Percentiles rank a stretch among this genome's conserved stretches.
These are phyloP conservation scores for Trichoderma koningiopsis DNA, from an alignment of 2,329 filamentous ascomycete species.

Conservation along the genomic window DNA sequence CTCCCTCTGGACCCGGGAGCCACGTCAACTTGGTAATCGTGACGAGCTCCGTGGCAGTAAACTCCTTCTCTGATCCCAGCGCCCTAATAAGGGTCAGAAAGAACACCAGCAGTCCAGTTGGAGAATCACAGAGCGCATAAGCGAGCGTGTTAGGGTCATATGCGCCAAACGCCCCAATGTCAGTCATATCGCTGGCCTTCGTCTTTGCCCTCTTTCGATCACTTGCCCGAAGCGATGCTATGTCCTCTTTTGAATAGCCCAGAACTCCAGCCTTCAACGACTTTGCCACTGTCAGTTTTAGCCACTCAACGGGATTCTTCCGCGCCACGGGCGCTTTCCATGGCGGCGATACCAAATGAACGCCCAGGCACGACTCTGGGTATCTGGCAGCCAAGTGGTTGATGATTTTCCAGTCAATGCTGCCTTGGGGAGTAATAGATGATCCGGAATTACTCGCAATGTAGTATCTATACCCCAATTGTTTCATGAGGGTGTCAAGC, in stretches of 20 bases:
- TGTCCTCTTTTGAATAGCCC: conserved; percentile 58
- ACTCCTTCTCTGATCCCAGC: conserved; percentile 44
- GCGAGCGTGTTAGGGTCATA: conserved; percentile 57
- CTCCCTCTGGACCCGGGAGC: conserved; percentile 66
- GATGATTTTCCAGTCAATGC: conserved; percentile 55
- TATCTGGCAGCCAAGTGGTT: conserved; percentile 52
- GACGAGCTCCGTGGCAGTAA: conserved; percentile 57
- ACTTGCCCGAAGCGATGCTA: conserved; percentile 44
- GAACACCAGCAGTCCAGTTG: conserved; percentile 58
- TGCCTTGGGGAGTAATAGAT: conserved; percentile 47
- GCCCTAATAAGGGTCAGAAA: conserved; percentile 52
- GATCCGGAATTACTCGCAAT: conserved; percentile 58
- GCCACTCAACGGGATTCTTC: conserved; percentile 50
- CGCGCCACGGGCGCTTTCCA: conserved; percentile 52
- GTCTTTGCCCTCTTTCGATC: conserved; percentile 26
- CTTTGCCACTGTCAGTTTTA: conserved; percentile 59
- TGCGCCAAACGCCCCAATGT: conserved; percentile 37
- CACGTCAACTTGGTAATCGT: conserved; percentile 64
- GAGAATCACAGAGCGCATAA: conserved; percentile 65
- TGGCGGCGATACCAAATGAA: conserved; percentile 62
- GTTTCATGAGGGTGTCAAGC: conserved; percentile 61
- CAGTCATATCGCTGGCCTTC: conserved; percentile 25
- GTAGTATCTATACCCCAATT: conserved; percentile 61
- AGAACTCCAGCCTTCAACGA: conserved; percentile 52
- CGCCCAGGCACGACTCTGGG: conserved; percentile 55